Base-by-base conservation (phyloP, 768 basidiomycete genomes). In the Hortiboletus campestris region DNA sequence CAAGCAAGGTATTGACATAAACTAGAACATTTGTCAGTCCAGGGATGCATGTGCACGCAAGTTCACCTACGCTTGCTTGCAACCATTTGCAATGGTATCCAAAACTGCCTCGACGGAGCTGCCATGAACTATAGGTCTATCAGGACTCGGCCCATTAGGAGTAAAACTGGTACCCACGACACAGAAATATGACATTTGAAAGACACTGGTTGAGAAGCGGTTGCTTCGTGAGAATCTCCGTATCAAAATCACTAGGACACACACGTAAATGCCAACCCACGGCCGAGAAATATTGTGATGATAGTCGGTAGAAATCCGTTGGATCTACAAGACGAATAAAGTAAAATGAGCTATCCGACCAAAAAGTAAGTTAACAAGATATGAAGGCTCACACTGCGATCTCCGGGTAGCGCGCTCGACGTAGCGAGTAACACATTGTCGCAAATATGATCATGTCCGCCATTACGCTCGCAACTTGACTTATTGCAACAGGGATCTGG, bases 81-180 rank as follows among this genome's bases (percentile, higher is more conserved):
- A 4, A 63, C 19, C 71, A 71, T 72, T 49, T 71, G 67, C 2
- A 71, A 14, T 12, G 62, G 58, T 42, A 71, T 35, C 69, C 71
- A 72, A 47, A 46, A 52, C 13, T 35, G 63, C 34, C 38, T 59
- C 11, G 63, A 56, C 4, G 69, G 71, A 8, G 55, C 46, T 6
- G 47, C 61, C 14, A 69, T 11, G 34, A 71, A 69, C 71, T 72
- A 20, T 5, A 17, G 2, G 3, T 20, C 6, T 14, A 17, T 68
- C n/a, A 57, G 11, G 2, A 43, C 9, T 1, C 9, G 7, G 3
- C 2, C 2, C 16, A 31, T 14, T 17, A 9, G 19, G 36, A 17
- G 16, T 17, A 39, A n/a, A 19, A 25, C n/a, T 3, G 6, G 44
- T 20, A 58, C 69, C 7, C 46, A 72, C 71, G 19, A 61, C 42